Conservation (phyloP, 345 rosid species). For the Syzygium aqueum region DNA sequence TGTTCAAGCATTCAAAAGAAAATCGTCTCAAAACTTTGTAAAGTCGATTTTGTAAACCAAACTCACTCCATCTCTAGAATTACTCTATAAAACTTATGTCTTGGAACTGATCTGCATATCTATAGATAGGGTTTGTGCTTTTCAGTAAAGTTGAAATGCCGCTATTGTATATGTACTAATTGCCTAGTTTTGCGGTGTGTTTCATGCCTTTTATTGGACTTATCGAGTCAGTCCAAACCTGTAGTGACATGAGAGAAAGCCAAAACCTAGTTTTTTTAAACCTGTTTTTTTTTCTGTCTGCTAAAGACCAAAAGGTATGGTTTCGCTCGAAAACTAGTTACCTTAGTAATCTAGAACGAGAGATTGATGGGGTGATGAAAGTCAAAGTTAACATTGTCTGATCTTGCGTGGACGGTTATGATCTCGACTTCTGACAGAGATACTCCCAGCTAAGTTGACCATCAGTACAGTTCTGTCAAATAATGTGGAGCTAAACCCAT, state of each 20-base stretch:
- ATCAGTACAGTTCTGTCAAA: conserved; percentile 11
- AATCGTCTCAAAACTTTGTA: background rate
- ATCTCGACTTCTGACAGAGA: conserved; percentile 36
- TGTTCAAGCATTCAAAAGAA: background rate
- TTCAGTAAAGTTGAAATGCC: conserved; percentile 32
- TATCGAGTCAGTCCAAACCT: conserved; percentile 14
- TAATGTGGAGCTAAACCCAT: conserved; percentile 16
- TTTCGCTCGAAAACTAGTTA: background rate
- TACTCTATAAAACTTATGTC: background rate
- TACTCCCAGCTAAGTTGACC: conserved; percentile 31
- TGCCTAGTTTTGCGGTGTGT: background rate
- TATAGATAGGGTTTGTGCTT: conserved; percentile 30
- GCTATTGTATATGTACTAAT: background rate
- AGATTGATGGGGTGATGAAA: conserved; percentile 23
- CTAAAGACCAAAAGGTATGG: conserved; percentile 21
- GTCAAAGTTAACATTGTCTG: conserved; percentile 52
- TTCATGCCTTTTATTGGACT: background rate
- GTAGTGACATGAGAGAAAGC: conserved; percentile 32
- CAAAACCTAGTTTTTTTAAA: conserved; percentile 22
- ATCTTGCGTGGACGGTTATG: conserved; percentile 40
- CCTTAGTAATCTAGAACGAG: background rate
- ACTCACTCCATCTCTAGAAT: background rate
- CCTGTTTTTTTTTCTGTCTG: background rate
- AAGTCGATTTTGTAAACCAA: background rate
- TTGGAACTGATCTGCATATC: conserved; percentile 6